Evolutionary conservation across 169 alveolate species (phyloP), one percentile per base, ranked within the genome.

Genomic region (Eimeria brunetti): DNA sequence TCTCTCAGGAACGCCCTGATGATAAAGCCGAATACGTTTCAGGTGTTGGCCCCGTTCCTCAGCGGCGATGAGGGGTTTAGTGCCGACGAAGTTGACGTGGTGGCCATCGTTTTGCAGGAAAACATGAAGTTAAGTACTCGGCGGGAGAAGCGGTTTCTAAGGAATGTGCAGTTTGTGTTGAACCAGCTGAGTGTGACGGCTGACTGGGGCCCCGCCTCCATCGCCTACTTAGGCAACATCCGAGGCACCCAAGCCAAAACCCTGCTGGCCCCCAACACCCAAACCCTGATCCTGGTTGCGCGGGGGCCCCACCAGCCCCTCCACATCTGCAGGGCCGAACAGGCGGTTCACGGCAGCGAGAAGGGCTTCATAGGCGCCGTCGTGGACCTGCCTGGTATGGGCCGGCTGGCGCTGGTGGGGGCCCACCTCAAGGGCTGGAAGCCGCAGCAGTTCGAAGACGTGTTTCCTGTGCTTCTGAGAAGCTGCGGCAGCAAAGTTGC

Each of bases 281-380:
- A 86, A 64, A 30, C 81, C 22, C 24, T 86, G 51, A 38, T 86
- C 5, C 18, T 22, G 60, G 38, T 86, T 58, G 22, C 38, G 60
- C 81, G 92, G 3, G 62, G 36, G 51, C 36, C 92, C 16, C 83
- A 86, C 53, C 30, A 22, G 11, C 92, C 92, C 5, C 6, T 44
- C 18, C 2, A 6, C 18, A 49, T 62, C 18, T 86, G 92, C 92
- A 64, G 9, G 24, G 67, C 92, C 8, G 78, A 44, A 22, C 83
- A 86, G 18, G 20, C 92, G 11, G 41, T 86, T 64, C 27, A 20
- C 11, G 44, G 44, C 20, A 44, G 92, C 16, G 92, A 86, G 62
- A 86, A 86, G 46, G 92, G 92, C 1, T 86, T 86, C 81, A 41
- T 86, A 5, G 92, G 92, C 27, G 80, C 78, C 12, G 92, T 64